phyloP scores from a whole-genome alignment of 352 stramenopile genomes.

The Phytophthora sojae region DNA sequence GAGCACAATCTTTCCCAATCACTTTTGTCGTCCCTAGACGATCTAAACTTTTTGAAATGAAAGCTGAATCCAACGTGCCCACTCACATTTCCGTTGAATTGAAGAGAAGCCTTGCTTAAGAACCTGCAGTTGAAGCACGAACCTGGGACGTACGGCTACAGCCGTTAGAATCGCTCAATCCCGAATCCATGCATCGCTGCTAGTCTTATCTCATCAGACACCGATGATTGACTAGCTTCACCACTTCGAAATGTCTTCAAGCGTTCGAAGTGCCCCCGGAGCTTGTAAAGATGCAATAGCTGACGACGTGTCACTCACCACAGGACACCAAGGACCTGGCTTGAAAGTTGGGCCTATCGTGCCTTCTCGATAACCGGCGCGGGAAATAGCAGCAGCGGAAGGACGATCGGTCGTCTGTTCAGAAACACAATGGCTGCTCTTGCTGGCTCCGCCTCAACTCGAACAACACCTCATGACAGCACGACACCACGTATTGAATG shows the following conservation, averaged over 20 bases:
- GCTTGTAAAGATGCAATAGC: no score
- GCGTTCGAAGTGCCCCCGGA: no score
- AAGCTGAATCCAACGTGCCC: conserved; percentile 3
- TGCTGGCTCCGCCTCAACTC: conserved; percentile 17
- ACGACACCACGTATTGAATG: conserved; percentile 24
- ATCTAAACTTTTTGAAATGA: conserved; percentile 34
- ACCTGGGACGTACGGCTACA: no score
- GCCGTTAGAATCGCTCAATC: no score
- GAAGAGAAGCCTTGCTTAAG: no score
- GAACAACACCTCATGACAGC: conserved; percentile 35
- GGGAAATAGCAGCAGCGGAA: conserved; percentile 25
- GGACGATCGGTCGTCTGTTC: conserved; percentile 31
- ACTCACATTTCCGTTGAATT: neutral
- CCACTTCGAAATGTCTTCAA: no score
- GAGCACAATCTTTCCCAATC: conserved; percentile 13
- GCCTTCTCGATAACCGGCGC: conserved; percentile 3
- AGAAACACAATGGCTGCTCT: conserved; percentile 26
- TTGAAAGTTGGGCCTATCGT: neutral
- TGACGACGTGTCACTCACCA: neutral
- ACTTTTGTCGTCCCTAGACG: conserved; percentile 12
- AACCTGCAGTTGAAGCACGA: no score
- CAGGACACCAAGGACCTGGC: neutral
- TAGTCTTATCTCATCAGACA: no score
- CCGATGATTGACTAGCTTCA: no score
- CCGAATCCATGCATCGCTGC: no score